A percentile compares a stretch with the other conserved stretches of the same genome.
Conservation (phyloP, 1,284 basidiomycete genomes). For the Ustilago hordei region DNA sequence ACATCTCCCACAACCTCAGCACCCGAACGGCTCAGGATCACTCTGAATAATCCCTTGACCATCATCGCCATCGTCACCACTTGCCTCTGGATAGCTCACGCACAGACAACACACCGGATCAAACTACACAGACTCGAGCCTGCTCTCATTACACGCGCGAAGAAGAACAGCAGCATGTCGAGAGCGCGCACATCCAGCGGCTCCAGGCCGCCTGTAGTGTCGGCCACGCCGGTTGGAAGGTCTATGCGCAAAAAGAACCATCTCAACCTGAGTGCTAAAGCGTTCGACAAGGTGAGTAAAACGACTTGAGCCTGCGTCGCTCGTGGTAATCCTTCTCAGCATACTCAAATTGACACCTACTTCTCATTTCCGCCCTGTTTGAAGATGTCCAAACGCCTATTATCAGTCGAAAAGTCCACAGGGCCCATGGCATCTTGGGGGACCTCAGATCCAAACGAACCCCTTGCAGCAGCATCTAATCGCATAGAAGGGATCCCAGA, state of each 20-base stretch:
- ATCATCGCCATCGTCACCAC: background rate
- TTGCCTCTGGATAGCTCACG: background rate
- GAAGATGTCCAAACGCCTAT: conserved; percentile 52
- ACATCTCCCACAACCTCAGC: background rate
- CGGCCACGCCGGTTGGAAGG: conserved; percentile 45
- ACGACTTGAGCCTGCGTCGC: background rate
- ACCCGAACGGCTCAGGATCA: background rate
- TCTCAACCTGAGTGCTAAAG: conserved; percentile 59
- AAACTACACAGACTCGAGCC: background rate
- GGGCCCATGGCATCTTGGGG: conserved; percentile 41
- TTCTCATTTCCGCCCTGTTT: background rate
- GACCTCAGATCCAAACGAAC: conserved; percentile 30
- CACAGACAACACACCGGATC: background rate
- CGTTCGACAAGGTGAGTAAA: conserved; percentile 54
- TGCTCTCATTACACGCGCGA: background rate
- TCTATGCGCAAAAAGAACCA: conserved; percentile 52
- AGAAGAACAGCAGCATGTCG: conserved; percentile 19
- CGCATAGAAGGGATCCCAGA: conserved; percentile 46
- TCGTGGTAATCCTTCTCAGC: too few species aligned
- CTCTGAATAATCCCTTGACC: background rate
- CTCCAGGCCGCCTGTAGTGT: conserved; percentile 43
- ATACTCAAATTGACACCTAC: background rate
- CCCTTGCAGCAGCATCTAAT: conserved; percentile 25
- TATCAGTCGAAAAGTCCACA: conserved; percentile 44
- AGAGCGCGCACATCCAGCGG: conserved; percentile 40